Conservation (phyloP, 2,329 filamentous ascomycete genomes). For the Lachnellula arida region DNA sequence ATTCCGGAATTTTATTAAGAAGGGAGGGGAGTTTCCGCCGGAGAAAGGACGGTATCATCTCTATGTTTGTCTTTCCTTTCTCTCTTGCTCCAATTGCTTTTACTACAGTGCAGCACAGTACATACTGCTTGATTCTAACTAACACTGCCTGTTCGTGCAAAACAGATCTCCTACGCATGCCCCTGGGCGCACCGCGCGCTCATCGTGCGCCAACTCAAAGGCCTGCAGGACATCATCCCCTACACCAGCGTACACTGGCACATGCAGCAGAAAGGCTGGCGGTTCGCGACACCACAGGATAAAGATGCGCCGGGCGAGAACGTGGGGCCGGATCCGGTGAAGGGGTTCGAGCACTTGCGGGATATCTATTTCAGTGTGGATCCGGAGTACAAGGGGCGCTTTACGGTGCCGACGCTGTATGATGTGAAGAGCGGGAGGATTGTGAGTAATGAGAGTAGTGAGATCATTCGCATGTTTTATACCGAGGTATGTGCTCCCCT, state of each 20-base stretch:
- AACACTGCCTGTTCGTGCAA: too few relatives aligned
- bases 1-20: conserved; percentile 67
- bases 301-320: conserved; percentile 52
- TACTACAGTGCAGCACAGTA: too few relatives aligned
- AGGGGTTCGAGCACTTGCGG: conserved; percentile 57
- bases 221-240: conserved; percentile 77
- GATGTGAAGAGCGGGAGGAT: conserved; percentile 62
- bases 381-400: conserved; percentile 61
- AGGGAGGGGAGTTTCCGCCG: conserved; percentile 60
- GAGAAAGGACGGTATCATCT: conserved; percentile 92
- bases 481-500: conserved; percentile 56
- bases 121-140: too few relatives aligned
- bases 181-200: conserved; percentile 82
- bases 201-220: conserved; percentile 86
- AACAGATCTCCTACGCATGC: conserved; percentile 36
- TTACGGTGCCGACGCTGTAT: conserved; percentile 66
- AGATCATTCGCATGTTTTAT: conserved; percentile 83
- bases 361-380: conserved; percentile 64
- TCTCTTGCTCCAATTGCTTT: conserved; percentile 59
- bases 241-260: conserved; percentile 48
- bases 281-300: conserved; percentile 57
- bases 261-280: conserved; percentile 63
- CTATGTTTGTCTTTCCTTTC: conserved; percentile 76
- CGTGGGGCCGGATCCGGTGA: conserved; percentile 58
- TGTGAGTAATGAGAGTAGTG: conserved; percentile 78